Evolutionary conservation across 352 stramenopile genomes (phyloP).

Genomic region (Phytophthora colocasiae): DNA sequence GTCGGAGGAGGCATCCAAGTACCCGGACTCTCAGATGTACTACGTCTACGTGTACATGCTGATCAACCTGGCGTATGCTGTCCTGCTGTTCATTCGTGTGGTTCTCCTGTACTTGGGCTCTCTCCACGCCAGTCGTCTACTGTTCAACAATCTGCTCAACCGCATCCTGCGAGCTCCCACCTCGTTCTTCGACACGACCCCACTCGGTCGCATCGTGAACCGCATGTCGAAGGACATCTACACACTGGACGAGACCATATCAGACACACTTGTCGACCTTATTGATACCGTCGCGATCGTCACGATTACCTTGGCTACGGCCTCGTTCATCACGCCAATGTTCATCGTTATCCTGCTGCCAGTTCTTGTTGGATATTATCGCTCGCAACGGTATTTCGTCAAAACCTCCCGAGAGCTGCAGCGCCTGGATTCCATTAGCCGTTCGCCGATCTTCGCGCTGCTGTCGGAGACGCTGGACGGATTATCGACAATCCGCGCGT

Average conservation of each 20-base stretch:
- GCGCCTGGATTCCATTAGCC: slow-evolving; percentile 91
- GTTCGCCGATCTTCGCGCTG: slow-evolving; percentile 92
- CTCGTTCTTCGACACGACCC: slow-evolving; percentile 73
- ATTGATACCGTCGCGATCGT: slow-evolving; percentile 24
- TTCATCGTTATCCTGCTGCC: slow-evolving; percentile 61
- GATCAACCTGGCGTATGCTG: background rate
- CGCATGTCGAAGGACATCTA: slow-evolving; percentile 71
- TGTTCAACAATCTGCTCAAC: slow-evolving; percentile 71
- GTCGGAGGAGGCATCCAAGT: background rate
- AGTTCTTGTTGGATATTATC: slow-evolving; percentile 16
- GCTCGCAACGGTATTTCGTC: slow-evolving; percentile 76
- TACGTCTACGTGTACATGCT: background rate
- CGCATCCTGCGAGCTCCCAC: slow-evolving; percentile 55
- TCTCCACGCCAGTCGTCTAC: slow-evolving; percentile 59
- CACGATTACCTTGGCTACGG: slow-evolving; percentile 16
- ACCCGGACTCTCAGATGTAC: slow-evolving; percentile 2
- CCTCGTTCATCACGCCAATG: slow-evolving; percentile 26
- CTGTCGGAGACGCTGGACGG: slow-evolving; percentile 94
- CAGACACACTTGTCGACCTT: slow-evolving; percentile 24
- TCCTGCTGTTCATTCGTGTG: slow-evolving; percentile 68
- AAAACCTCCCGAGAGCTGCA: slow-evolving; percentile 91
- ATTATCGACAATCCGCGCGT: slow-evolving; percentile 91
- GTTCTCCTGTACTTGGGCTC: slow-evolving; percentile 68
- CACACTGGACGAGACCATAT: slow-evolving; percentile 59
- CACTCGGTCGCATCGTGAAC: slow-evolving; percentile 72